Evolutionary conservation across 352 stramenopile species (phyloP).

Genomic region (Pelagophyceae sp.): DNA sequence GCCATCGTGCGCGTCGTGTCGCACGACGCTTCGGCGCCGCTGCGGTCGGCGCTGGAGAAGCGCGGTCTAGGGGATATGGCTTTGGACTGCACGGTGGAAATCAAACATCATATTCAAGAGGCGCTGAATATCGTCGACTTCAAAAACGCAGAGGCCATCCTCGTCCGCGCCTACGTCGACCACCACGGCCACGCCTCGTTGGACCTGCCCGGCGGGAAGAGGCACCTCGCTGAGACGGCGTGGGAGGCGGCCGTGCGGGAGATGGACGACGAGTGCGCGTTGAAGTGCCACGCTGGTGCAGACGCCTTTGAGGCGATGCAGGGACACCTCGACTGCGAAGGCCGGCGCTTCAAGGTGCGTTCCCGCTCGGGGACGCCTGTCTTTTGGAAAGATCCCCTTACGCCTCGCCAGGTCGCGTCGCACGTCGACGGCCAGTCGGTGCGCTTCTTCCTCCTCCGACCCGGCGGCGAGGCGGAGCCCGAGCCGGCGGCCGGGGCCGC

Average conservation of each 20-base stretch:
- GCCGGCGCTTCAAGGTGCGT: background rate
- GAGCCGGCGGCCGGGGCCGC: too few species aligned
- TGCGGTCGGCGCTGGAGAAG: background rate
- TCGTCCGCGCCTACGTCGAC: constrained; percentile 8
- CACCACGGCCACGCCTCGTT: background rate
- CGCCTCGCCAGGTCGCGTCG: background rate
- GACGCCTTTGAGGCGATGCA: background rate
- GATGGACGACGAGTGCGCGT: background rate
- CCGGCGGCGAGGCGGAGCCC: too few species aligned
- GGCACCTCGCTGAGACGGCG: constrained; percentile 8
- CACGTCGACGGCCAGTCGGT: constrained; percentile 11
- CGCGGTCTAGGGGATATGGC: background rate
- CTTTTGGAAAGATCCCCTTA: too few species aligned
- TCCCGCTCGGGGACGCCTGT: too few species aligned
- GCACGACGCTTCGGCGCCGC: background rate
- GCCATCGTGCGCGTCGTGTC: background rate
- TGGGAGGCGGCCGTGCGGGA: constrained; percentile 18
- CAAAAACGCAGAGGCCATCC: background rate
- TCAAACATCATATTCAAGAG: constrained; percentile 10
- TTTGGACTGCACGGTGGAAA: background rate
- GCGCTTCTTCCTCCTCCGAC: constrained; percentile 17
- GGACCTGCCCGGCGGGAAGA: constrained; percentile 16
- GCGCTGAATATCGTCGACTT: background rate
- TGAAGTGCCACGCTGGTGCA: background rate
- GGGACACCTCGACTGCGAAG: background rate